These are phyloP conservation scores for Paralagenidium karlingii DNA, from an alignment of 352 stramenopile genomes.

Conservation along the genomic window DNA sequence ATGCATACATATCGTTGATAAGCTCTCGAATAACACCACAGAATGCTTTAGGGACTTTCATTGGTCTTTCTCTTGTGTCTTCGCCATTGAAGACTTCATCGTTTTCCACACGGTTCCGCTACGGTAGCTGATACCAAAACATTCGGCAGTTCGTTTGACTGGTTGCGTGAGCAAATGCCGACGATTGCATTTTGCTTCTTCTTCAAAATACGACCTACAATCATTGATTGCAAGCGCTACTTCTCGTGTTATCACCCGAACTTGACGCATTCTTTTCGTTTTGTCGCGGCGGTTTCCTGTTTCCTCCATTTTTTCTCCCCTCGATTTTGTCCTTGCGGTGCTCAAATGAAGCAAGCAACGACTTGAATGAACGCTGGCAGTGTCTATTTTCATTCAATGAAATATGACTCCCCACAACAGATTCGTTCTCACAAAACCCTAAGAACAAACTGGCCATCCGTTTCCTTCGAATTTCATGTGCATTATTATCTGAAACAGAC, in stretches of 20 bases:
- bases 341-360: too few species aligned
- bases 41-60: constrained; percentile 4
- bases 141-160: background rate
- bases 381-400: too few species aligned
- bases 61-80: constrained; percentile 1
- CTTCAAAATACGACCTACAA: constrained; percentile 1
- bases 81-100: background rate
- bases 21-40: background rate
- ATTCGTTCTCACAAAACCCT: too few species aligned
- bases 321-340: too few species aligned
- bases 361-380: too few species aligned
- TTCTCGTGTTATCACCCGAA: background rate
- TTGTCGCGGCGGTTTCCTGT: too few species aligned
- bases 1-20: constrained; percentile 4
- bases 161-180: background rate
- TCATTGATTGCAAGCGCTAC: constrained; percentile 1
- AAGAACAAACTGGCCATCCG: too few species aligned
- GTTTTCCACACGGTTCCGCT: constrained; percentile 1
- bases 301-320: too few species aligned
- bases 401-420: too few species aligned
- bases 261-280: too few species aligned
- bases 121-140: background rate
- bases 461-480: too few species aligned
- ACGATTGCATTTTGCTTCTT: background rate
- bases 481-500: too few species aligned